Percentiles rank a stretch among this genome's conserved stretches.
Conservation (phyloP, 495 filamentous ascomycete species). For the Aspergillus nidulans region DNA sequence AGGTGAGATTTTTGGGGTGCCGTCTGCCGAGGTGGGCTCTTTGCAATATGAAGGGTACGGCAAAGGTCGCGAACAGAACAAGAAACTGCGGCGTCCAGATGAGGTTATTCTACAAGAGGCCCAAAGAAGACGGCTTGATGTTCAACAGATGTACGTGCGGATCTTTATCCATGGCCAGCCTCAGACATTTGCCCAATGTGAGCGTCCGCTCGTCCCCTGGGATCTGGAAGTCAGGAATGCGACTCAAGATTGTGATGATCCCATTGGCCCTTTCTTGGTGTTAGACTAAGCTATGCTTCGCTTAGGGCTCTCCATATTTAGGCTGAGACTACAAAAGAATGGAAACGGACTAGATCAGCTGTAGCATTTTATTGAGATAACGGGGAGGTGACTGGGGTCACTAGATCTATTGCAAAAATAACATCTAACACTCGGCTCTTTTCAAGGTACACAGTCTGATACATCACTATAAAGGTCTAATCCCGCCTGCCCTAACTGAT, state of each 20-base stretch:
- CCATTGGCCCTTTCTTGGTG: not conserved
- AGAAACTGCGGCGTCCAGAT: constrained; percentile 47
- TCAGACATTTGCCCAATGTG: not conserved
- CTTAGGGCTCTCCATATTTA: too few species aligned
- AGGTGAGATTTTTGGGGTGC: constrained; percentile 18
- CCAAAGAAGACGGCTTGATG: constrained; percentile 37
- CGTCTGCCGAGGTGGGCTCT: not conserved
- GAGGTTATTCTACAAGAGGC: constrained; percentile 51
- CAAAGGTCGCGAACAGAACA: not conserved
- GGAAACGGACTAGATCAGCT: too few species aligned
- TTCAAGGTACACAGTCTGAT: too few species aligned
- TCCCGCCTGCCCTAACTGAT: too few species aligned
- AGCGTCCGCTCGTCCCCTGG: constrained; percentile 1
- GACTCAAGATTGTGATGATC: not conserved
- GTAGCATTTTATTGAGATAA: too few species aligned
- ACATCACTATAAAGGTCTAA: too few species aligned
- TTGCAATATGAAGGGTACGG: constrained; percentile 7
- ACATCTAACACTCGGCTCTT: too few species aligned
- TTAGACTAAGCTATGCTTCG: not conserved
- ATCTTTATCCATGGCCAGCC: constrained; percentile 32
- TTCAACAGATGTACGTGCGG: constrained; percentile 37
- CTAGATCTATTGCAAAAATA: too few species aligned
- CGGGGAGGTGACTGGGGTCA: too few species aligned
- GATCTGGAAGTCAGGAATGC: constrained; percentile 4
- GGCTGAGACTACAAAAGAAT: too few species aligned